These are phyloP conservation scores for Waltiozyma sp. DNA, from an alignment of 1,139 yeast species.

Conservation along the genomic window DNA sequence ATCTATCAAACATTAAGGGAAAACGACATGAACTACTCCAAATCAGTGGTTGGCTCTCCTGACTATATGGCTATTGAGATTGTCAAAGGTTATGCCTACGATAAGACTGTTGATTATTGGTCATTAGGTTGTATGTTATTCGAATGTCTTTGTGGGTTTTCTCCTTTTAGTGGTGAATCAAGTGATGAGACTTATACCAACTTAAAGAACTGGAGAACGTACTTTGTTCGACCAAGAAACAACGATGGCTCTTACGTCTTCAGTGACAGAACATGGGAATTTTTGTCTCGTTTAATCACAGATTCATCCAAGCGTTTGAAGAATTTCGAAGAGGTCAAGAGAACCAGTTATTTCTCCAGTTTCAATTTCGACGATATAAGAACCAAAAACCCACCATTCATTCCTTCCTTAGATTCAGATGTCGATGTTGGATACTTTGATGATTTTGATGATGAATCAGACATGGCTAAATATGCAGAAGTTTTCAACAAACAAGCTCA, in stretches of 20 bases:
- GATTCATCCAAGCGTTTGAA: constrained; percentile 66
- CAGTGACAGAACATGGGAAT: constrained; percentile 94
- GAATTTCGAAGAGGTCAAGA: constrained; percentile 70
- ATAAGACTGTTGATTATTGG: constrained; percentile 97
- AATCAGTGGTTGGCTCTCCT: constrained; percentile 95
- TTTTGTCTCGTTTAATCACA: constrained; percentile 70
- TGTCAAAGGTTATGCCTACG: constrained; percentile 75
- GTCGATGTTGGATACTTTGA: constrained; percentile 98
- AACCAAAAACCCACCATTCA: constrained; percentile 76
- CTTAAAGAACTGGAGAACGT: constrained; percentile 84
- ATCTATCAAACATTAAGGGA: constrained; percentile 67
- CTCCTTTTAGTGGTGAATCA: constrained; percentile 91
- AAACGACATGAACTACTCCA: constrained; percentile 67
- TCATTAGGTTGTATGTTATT: constrained; percentile 91
- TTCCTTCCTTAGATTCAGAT: constrained; percentile 92
- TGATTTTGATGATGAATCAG: constrained; percentile 91
- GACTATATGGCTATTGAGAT: constrained; percentile 99
- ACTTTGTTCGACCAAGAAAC: constrained; percentile 81
- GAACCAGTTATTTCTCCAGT: constrained; percentile 74
- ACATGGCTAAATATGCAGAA: constrained; percentile 96
- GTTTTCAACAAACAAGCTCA: constrained; percentile 85
- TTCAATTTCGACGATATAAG: constrained; percentile 69
- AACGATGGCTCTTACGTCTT: constrained; percentile 87
- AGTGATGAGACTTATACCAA: constrained; percentile 94
- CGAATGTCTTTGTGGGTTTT: constrained; percentile 89